Evolutionary conservation across 1,284 basidiomycete genomes (phyloP).

Genomic region (Ceratorhiza oryzae-sativae): DNA sequence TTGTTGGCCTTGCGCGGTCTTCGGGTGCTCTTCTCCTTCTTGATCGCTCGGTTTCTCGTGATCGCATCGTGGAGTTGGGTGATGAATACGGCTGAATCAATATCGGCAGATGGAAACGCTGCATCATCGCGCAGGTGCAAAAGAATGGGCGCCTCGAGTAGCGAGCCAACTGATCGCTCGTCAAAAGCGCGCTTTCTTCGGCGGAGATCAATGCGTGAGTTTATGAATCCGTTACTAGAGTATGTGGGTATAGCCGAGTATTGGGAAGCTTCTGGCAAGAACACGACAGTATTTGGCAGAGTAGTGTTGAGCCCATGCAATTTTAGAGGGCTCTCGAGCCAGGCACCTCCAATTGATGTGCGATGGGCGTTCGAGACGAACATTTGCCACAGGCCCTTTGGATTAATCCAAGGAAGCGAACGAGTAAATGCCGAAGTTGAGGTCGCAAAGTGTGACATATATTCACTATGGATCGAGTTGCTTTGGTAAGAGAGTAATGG

Average conservation of each 20-base stretch:
- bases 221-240: constrained; percentile 14
- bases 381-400: not conserved
- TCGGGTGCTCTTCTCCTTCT: not conserved
- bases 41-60: not conserved
- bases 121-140: constrained; percentile 19
- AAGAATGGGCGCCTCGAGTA: not conserved
- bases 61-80: constrained; percentile 15
- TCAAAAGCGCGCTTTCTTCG: constrained; percentile 33
- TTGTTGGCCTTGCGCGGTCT: constrained; percentile 11
- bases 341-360: constrained; percentile 10
- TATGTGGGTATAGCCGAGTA: not conserved
- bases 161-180: not conserved
- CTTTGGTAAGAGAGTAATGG: too few species aligned
- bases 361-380: not conserved
- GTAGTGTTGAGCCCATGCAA: not conserved
- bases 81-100: not conserved
- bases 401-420: not conserved
- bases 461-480: not conserved
- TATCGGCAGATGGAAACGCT: constrained; percentile 2
- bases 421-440: not conserved
- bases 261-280: not conserved
- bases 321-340: not conserved
- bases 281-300: not conserved
- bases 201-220: constrained; percentile 32
- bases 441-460: not conserved